Base-by-base conservation (phyloP, 2,329 filamentous ascomycete species). In the Claviceps sp. region DNA sequence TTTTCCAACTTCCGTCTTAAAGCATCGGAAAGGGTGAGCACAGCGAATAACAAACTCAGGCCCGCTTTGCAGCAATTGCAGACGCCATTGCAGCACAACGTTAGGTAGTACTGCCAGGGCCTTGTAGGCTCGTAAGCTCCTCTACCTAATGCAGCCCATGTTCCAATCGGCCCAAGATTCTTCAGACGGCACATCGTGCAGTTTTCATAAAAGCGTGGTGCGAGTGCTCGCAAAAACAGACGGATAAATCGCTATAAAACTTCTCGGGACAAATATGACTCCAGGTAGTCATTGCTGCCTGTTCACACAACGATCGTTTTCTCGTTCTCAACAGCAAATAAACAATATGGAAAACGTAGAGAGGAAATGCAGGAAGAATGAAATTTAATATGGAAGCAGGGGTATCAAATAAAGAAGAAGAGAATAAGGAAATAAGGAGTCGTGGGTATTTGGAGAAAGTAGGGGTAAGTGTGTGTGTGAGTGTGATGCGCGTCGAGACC, bases 371-470 rank as follows among this genome's bases (percentile, higher is more conserved):
- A 47, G n/a, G 2, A 44, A 45, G 24, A 51, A 30, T 30, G 18
- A 30, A 26, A 18, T 20, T 20, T 42, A 11, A 36, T 40, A 37
- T 49, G 36, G 48, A 52, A 48, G 14, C 48, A 54, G 50, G 52
- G 49, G 44, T 48, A 56, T 53, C 42, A 55, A 55, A 52, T 51
- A 42, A 48, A 47, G 48, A 40, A n/a, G 46, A 48, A 50, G 45
- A 52, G 48, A 43, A 13, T 45, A 50, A 50, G 16, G 16, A 50
- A 49, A 49, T 36, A 16, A 51, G 47, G 51, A 22, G 6, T 14
- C 14, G 46, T 20, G 44, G 38, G 47, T 24, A 43, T 48, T 47
- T 8, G 44, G 5, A 18, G 42, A 42, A 43, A 34, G 11, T 3
- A 45, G 14, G 20, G 43, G 24, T 37, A 42, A 9, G 45, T 34